Conservation (phyloP, 2,329 filamentous ascomycete genomes). For the Pseudogymnoascus sp. region DNA sequence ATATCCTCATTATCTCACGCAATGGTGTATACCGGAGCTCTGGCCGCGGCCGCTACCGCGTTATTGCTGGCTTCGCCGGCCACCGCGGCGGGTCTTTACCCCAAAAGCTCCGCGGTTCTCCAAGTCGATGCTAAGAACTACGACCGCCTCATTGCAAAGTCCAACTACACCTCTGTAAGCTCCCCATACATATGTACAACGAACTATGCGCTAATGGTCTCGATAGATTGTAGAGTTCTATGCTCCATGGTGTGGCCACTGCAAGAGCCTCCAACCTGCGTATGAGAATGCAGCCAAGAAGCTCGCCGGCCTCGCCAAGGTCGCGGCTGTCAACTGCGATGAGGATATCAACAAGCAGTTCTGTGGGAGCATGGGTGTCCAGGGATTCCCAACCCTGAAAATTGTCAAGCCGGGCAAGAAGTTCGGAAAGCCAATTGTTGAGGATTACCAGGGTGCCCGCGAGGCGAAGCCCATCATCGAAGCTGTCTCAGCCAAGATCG, state of each 20-base stretch:
- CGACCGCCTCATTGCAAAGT: conserved; percentile 73
- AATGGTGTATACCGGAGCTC: conserved; percentile 47
- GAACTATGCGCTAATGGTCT: conserved; percentile 17
- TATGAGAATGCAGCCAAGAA: conserved; percentile 91
- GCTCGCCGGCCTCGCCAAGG: conserved; percentile 85
- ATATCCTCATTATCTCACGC: conserved; percentile 13
- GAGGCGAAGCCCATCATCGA: conserved; percentile 83
- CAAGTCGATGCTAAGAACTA: conserved; percentile 75
- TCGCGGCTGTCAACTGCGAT: conserved; percentile 91
- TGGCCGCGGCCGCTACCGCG: conserved; percentile 50
- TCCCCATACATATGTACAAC: conserved; percentile 11
- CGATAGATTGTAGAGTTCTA: conserved; percentile 72
- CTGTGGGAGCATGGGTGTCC: conserved; percentile 75
- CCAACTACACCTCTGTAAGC: conserved; percentile 83
- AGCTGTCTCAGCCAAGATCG: conserved; percentile 76
- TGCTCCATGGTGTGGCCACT: conserved; percentile 96
- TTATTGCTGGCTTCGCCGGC: conserved; percentile 58
- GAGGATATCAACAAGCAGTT: conserved; percentile 85
- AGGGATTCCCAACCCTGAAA: conserved; percentile 95
- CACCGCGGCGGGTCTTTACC: conserved; percentile 67
- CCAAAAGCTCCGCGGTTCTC: conserved; percentile 78
- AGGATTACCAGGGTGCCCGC: conserved; percentile 83
- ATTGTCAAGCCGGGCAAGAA: conserved; percentile 82
- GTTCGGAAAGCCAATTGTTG: conserved; percentile 67
- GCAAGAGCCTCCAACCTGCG: conserved; percentile 87